A percentile compares a stretch with the other conserved stretches of the same genome.
phyloP scores from a whole-genome alignment of 768 basidiomycete genomes.

The Multifurca ochricompacta region DNA sequence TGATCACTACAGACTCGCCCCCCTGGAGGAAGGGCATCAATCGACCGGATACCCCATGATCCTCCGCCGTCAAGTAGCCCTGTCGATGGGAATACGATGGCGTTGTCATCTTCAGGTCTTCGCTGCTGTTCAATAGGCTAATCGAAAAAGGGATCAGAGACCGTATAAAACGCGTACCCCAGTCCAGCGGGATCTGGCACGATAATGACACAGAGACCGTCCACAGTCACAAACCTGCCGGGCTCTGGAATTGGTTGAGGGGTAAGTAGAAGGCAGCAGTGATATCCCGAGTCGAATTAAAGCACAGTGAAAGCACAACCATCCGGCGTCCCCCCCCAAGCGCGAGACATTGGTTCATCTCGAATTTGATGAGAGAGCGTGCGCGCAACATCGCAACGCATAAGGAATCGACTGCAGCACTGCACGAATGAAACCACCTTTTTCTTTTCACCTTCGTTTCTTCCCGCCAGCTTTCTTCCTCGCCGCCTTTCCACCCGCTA shows the following conservation, averaged over 20 bases:
- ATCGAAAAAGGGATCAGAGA: neutral
- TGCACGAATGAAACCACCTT: neutral
- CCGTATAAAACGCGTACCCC: neutral
- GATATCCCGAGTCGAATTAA: neutral
- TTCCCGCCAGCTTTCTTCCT: constrained; percentile 30
- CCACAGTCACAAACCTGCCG: neutral
- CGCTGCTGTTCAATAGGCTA: no score
- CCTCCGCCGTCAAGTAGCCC: no score
- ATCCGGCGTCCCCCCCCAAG: no score
- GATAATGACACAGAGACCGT: neutral
- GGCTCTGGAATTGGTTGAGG: no score
- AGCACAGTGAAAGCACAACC: neutral
- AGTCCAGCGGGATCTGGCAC: neutral
- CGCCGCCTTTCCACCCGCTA: constrained; percentile 57
- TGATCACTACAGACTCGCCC: no score
- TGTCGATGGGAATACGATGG: no score
- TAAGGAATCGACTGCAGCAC: no score
- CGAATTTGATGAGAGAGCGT: neutral
- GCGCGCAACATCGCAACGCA: no score
- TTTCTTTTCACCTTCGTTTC: constrained; percentile 1
- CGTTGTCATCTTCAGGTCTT: no score
- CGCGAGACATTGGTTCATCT: no score
- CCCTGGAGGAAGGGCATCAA: no score
- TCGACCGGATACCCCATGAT: no score
- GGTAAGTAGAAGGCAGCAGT: neutral